Base-by-base conservation (phyloP, 75 land plant genomes). In the Chamaecyparis obtusa region DNA sequence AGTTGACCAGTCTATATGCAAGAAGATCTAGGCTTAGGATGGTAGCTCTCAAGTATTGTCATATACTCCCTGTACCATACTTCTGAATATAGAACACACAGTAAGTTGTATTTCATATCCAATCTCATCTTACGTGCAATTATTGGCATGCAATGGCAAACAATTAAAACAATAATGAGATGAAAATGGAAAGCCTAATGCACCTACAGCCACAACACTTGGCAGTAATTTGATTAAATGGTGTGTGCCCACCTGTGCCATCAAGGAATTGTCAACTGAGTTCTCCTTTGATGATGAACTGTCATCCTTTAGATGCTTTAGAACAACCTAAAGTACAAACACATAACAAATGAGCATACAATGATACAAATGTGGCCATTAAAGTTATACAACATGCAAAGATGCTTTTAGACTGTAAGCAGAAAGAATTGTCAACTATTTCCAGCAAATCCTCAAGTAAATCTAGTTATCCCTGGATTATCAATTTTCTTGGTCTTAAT, bases 201-300 rank as follows among this genome's bases (percentile, higher is more conserved):
- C 36, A 84, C 54, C 37, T n/a, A 54, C 36, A 84, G 17, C 17
- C 33, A 84, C 5, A 84, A 84, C 67, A 55, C 9, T 54, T 8
- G 1, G 37, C 21, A 33, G 35, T 27, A 81, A 37, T 43, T 81
- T 81, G 83, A 81, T 81, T 81, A 24, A 41, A 41, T 17, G 11
- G 64, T 9, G 35, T 35, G 69, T 87, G 24, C 87, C 55, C 46
- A 93, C 92, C 94, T 91, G 91, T 33, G 87, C 90, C 91, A 91
- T 49, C 84, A 93, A 83, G 83, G 89, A 75, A 81, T 86, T 90
- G 77, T 85, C 88, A 1, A 24, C 21, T 84, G 88, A 88, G 57
- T 87, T 90, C 35, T 24, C 80, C 83, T 51, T 56, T 84, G 87
- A 80, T 19, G 54, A 32, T 82, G 90, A 75, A 15, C 87, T 87